phyloP scores from a whole-genome alignment of 306 rosid genomes.

The Prosopis cineraria region DNA sequence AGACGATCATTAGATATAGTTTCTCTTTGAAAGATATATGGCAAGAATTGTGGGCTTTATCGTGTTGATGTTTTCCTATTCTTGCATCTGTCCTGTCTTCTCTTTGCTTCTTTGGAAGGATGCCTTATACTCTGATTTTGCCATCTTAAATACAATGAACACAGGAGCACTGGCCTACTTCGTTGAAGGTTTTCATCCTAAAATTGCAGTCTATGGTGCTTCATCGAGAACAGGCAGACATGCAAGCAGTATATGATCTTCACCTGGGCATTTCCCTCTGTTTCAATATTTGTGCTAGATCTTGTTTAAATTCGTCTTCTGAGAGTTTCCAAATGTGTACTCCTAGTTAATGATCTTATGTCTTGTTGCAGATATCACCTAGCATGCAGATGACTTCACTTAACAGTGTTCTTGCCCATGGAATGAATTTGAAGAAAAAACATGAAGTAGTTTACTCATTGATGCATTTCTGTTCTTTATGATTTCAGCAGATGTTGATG shows the following conservation, averaged over 20 bases:
- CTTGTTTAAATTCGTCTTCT: constrained; percentile 18
- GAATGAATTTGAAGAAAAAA: constrained; percentile 86
- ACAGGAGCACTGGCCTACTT: constrained; percentile 85
- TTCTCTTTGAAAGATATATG: constrained; percentile 14
- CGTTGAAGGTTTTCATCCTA: constrained; percentile 57
- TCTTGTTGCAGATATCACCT: constrained; percentile 65
- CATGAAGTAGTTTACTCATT: constrained; percentile 68
- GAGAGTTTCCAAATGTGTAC: constrained; percentile 24
- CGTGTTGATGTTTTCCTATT: background rate
- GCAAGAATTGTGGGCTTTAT: background rate
- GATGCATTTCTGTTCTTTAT: constrained; percentile 29
- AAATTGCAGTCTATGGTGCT: constrained; percentile 66
- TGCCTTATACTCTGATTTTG: constrained; percentile 25
- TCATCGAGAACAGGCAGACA: constrained; percentile 63
- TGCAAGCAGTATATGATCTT: constrained; percentile 52
- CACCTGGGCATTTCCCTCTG: constrained; percentile 14
- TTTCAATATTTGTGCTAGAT: constrained; percentile 19
- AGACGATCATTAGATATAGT: constrained; percentile 14
- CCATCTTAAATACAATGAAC: constrained; percentile 28
- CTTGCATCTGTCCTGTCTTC: constrained; percentile 15
- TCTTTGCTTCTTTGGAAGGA: constrained; percentile 11
- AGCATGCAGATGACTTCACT: constrained; percentile 56
- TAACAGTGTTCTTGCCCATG: constrained; percentile 75
- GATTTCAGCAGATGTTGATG: constrained; percentile 11
- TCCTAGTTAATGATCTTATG: constrained; percentile 20